These are phyloP conservation scores for Globisporangium perplexum DNA, from an alignment of 352 stramenopile genomes.

Conservation along the genomic window DNA sequence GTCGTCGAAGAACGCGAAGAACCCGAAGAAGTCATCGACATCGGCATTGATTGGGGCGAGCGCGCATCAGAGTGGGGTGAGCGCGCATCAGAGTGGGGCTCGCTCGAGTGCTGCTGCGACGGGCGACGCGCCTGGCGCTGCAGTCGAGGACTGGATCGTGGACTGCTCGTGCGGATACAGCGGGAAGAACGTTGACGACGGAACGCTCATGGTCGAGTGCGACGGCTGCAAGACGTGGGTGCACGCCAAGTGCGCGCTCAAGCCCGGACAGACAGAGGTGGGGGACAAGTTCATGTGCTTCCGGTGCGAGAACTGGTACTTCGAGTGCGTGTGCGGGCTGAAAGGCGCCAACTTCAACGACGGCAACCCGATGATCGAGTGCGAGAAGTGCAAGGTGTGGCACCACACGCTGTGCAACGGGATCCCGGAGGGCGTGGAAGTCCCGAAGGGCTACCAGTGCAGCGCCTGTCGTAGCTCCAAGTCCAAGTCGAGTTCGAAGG, in stretches of 20 bases:
- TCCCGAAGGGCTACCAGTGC: conserved; percentile 52
- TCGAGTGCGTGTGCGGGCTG: conserved; percentile 50
- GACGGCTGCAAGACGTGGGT: conserved; percentile 42
- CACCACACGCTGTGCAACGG: conserved; percentile 64
- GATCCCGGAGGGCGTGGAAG: conserved; percentile 42
- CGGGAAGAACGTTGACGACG: conserved; percentile 51
- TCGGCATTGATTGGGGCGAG: neutral
- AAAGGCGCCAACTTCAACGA: conserved; percentile 64
- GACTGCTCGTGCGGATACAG: conserved; percentile 55
- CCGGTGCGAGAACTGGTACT: conserved; percentile 47
- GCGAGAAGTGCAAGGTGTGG: conserved; percentile 35
- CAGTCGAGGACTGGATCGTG: conserved; percentile 45
- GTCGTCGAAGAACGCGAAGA: conserved; percentile 22
- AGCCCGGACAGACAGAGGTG: conserved; percentile 3
- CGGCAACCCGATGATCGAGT: conserved; percentile 56
- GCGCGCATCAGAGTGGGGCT: no score
- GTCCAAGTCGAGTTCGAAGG: conserved; percentile 3
- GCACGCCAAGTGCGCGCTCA: conserved; percentile 12
- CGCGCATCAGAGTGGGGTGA: no score
- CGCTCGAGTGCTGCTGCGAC: neutral
- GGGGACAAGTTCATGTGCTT: conserved; percentile 10
- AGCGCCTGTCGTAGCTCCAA: conserved; percentile 24
- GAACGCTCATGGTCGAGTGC: conserved; percentile 54
- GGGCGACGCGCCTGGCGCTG: conserved; percentile 1
- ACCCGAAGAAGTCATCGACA: conserved; percentile 19